A percentile compares a stretch with the other conserved stretches of the same genome.
Evolutionary conservation across 2,329 filamentous ascomycete species (phyloP).

Genomic region (Aspergillus cejpii): DNA sequence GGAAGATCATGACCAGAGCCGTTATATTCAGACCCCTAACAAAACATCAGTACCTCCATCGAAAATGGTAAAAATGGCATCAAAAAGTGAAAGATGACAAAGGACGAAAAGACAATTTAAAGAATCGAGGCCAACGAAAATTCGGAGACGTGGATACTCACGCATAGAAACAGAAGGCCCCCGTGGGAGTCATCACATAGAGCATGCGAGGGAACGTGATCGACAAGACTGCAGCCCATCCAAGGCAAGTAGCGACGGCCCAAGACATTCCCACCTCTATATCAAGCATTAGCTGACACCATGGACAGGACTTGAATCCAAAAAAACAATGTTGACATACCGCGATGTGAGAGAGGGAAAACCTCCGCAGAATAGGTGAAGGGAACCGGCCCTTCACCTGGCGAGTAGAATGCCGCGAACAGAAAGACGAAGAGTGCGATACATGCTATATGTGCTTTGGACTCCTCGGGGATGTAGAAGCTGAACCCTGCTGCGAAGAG

Average conservation of each 20-base stretch:
- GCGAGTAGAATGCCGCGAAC: slow-evolving; percentile 59
- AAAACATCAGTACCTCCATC: slow-evolving; percentile 1
- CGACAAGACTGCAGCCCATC: slow-evolving; percentile 47
- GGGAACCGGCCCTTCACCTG: slow-evolving; percentile 54
- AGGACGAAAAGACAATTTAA: neutral
- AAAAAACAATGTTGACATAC: slow-evolving; percentile 22
- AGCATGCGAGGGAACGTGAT: slow-evolving; percentile 47
- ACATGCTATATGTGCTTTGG: slow-evolving; percentile 45
- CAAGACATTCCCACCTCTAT: slow-evolving; percentile 45
- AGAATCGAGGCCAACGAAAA: neutral
- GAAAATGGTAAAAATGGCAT: too few relatives aligned
- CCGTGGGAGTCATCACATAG: slow-evolving; percentile 44
- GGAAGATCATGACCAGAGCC: slow-evolving; percentile 58
- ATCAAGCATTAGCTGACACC: slow-evolving; percentile 21
- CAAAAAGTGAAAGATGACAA: too few relatives aligned
- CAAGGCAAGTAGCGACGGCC: slow-evolving; percentile 42
- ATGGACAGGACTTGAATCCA: slow-evolving; percentile 9
- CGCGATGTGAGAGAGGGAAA: slow-evolving; percentile 51
- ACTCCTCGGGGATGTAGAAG: slow-evolving; percentile 45
- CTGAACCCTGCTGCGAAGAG: slow-evolving; percentile 58
- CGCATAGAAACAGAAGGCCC: slow-evolving; percentile 57
- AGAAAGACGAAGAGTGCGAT: slow-evolving; percentile 59
- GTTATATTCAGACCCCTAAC: slow-evolving; percentile 51
- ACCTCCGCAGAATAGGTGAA: slow-evolving; percentile 51
- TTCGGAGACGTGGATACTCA: slow-evolving; percentile 18